Evolutionary conservation across 1,284 basidiomycete genomes (phyloP).

Genomic region (Trichosporon faecale): DNA sequence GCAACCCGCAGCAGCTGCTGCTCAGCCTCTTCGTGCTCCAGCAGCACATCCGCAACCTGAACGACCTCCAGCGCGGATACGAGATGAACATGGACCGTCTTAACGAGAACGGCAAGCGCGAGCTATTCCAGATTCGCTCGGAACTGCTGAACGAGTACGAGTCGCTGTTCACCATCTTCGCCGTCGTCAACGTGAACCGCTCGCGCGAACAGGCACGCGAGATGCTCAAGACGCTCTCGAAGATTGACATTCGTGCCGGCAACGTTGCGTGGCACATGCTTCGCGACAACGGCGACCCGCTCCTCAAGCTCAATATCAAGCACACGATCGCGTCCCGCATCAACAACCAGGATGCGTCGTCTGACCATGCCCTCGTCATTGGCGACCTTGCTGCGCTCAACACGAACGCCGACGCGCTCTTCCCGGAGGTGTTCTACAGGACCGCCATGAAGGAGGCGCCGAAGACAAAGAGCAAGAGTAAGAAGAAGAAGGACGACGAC

Average conservation of each 20-base stretch:
- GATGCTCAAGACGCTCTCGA: conserved; percentile 71
- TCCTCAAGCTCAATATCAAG: conserved; percentile 81
- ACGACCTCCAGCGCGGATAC: conserved; percentile 58
- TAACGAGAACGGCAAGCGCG: conserved; percentile 56
- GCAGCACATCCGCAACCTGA: conserved; percentile 64
- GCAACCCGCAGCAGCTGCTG: conserved; percentile 62
- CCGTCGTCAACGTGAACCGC: conserved; percentile 75
- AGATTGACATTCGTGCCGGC: conserved; percentile 75
- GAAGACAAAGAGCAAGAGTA: conserved; percentile 59
- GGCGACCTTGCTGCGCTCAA: conserved; percentile 80
- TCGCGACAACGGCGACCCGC: conserved; percentile 64
- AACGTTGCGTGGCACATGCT: conserved; percentile 95
- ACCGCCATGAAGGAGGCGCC: conserved; percentile 50
- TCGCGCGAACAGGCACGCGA: conserved; percentile 66
- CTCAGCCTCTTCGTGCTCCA: conserved; percentile 71
- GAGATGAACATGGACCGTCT: conserved; percentile 57
- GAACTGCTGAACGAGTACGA: conserved; percentile 73
- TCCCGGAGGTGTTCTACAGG: conserved; percentile 84
- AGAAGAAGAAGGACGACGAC: neutral
- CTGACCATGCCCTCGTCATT: conserved; percentile 72
- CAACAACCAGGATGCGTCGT: conserved; percentile 83
- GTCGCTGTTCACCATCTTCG: conserved; percentile 81
- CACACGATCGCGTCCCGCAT: conserved; percentile 80
- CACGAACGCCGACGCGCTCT: conserved; percentile 75
- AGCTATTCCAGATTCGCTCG: conserved; percentile 65